Evolutionary conservation across 1,284 basidiomycete species (phyloP).

Genomic region (Kwoniella shivajii): DNA sequence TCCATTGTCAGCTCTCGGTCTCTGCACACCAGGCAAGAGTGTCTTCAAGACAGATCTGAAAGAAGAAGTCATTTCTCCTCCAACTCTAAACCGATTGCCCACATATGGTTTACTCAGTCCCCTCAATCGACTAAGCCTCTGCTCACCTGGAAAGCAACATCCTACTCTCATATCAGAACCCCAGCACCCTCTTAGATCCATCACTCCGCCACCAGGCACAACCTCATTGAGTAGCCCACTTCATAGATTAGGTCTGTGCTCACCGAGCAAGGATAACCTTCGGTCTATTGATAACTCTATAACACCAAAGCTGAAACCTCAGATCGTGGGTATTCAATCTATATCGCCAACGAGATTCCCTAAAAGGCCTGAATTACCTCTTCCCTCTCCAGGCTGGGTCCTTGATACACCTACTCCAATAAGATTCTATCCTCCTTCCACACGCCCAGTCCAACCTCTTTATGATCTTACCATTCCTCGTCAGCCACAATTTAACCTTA

Average conservation of each 20-base stretch:
- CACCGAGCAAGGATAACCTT: background rate
- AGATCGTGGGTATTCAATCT: no score
- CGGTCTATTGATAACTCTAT: background rate
- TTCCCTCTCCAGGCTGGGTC: slow-evolving; percentile 1
- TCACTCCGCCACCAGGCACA: background rate
- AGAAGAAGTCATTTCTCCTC: no score
- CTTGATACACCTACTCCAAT: slow-evolving; percentile 6
- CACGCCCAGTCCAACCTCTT: background rate
- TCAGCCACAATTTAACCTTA: slow-evolving; percentile 1
- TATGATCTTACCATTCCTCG: background rate
- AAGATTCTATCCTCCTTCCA: background rate
- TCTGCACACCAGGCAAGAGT: no score
- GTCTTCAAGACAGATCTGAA: no score
- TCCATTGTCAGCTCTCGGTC: no score
- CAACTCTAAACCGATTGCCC: no score
- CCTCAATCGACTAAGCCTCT: background rate
- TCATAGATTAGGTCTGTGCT: background rate
- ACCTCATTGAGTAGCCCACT: slow-evolving; percentile 5
- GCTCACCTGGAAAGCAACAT: background rate
- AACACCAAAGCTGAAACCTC: no score
- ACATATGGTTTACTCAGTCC: background rate
- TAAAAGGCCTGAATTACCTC: background rate
- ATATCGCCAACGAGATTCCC: no score
- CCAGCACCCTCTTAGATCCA: background rate
- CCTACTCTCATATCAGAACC: background rate